Conservation (phyloP, 495 filamentous ascomycete genomes). For the Aspergillus avenaceus region DNA sequence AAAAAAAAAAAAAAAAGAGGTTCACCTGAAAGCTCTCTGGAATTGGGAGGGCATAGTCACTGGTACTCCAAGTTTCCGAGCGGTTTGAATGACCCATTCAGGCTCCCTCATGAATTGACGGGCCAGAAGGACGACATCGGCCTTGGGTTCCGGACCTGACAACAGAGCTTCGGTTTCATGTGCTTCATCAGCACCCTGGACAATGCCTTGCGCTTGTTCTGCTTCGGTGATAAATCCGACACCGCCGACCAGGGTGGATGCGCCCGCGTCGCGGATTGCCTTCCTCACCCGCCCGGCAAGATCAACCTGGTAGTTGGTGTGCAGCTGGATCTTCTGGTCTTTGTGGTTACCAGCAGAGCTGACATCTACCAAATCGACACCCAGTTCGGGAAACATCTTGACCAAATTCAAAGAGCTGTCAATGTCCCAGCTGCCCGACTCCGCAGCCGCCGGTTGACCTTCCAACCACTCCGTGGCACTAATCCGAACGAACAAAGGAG, state of each 20-base stretch:
- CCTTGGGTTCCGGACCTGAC: conserved; percentile 39
- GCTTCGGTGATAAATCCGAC: conserved; percentile 68
- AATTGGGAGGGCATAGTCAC: conserved; percentile 56
- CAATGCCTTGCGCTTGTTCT: conserved; percentile 52
- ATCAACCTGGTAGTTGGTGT: conserved; percentile 59
- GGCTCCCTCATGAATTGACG: conserved; percentile 65
- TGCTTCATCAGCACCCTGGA: conserved; percentile 50
- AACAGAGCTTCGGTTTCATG: conserved; percentile 34
- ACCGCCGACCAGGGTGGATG: conserved; percentile 60
- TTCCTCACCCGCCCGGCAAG: conserved; percentile 57
- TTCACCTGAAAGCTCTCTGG: conserved; percentile 18
- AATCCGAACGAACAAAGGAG: conserved; percentile 66
- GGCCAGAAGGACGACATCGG: conserved; percentile 61
- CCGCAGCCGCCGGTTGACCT: conserved; percentile 40
- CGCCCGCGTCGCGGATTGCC: conserved; percentile 50
- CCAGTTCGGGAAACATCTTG: conserved; percentile 57
- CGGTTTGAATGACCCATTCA: conserved; percentile 59
- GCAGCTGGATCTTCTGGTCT: conserved; percentile 50
- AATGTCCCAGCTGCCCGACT: conserved; percentile 59
- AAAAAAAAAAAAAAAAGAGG: no score
- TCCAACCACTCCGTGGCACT: conserved; percentile 72
- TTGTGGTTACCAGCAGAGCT: conserved; percentile 64
- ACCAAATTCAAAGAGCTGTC: conserved; percentile 59
- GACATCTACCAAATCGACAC: conserved; percentile 74
- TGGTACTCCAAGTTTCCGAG: conserved; percentile 54